Evolutionary conservation across 257 asterid genomes (phyloP).

Genomic region (Ilex aquifolium): DNA sequence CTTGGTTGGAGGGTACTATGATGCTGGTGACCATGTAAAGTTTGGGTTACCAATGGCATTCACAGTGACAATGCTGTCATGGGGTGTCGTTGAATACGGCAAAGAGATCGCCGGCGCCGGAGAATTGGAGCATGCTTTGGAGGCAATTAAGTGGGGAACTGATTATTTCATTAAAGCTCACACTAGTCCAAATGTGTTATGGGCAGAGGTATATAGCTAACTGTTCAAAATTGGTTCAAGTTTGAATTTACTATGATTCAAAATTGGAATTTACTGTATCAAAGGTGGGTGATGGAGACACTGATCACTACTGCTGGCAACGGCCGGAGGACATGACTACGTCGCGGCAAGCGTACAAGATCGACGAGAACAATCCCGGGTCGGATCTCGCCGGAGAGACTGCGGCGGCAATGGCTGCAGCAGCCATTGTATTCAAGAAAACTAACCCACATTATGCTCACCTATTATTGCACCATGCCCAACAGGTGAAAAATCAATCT

Average conservation of each 20-base stretch:
- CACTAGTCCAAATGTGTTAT: conserved; percentile 45
- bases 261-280: neutral
- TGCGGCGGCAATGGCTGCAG: conserved; percentile 87
- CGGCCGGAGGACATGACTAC: conserved; percentile 88
- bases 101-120: conserved; percentile 40
- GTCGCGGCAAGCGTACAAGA: conserved; percentile 62
- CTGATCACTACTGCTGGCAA: conserved; percentile 86
- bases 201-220: conserved; percentile 46
- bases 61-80: conserved; percentile 49
- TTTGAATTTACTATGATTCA: too few relatives aligned
- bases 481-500: conserved; percentile 32
- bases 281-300: conserved; percentile 79
- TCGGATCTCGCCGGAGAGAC: conserved; percentile 74
- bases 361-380: conserved; percentile 69
- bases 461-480: conserved; percentile 58
- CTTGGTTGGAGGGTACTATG: conserved; percentile 56
- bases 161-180: conserved; percentile 77
- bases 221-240: too few relatives aligned
- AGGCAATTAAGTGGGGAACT: conserved; percentile 83
- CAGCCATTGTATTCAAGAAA: conserved; percentile 53
- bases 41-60: conserved; percentile 62
- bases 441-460: conserved; percentile 53
- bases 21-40: conserved; percentile 57
- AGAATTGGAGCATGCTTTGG: conserved; percentile 42
- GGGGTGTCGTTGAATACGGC: conserved; percentile 37